Evolutionary conservation across 257 asterid genomes (phyloP), one percentile per base, ranked within the genome.

Genomic region (Solanum tarijense): DNA sequence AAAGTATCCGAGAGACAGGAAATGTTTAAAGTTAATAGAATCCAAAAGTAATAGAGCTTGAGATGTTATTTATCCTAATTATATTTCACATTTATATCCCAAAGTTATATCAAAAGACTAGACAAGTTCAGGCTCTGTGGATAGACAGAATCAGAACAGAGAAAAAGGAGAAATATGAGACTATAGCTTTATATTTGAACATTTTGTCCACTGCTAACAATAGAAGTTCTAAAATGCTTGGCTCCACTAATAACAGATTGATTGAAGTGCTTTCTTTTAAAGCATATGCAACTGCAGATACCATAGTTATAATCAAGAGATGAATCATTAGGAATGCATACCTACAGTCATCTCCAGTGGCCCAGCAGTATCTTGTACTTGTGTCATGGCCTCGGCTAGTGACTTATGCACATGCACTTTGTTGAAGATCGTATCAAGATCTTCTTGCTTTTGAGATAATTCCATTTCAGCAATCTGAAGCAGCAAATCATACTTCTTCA

Each of bases 301-400:
- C 31, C 21, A 36, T 43, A 34, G 39, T 29, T 86, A 36, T 52
- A 69, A 86, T 43, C 38, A 69, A 58, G 83, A 41, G 10, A 85
- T 9, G 52, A 39, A 18, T 79, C 25, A 46, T 48, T 43, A 76
- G 66, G 66, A 34, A 29, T 39, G 78, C 88, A 36, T 85, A 91
- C 92, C 91, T 86, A 65, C 79, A 13, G 73, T 68, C 65, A 78
- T 62, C 83, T 75, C 94, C 88, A 87, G 89, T 29, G 90, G 71
- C 41, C 31, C 60, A 36, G 23, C 27, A 39, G 75, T 48, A 87
- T 73, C 72, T 7, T 71, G 72, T 75, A 29, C 86, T 84, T 86
- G 87, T 81, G 88, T 81, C 89, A 90, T 39, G 9, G 90, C 91
- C 89, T 92, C 94, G 7, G 93, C 96, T 86, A 93, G 87, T 38